Evolutionary conservation across 208 protist species (phyloP).

Genomic region (Acanthamoeba lenticulata): DNA sequence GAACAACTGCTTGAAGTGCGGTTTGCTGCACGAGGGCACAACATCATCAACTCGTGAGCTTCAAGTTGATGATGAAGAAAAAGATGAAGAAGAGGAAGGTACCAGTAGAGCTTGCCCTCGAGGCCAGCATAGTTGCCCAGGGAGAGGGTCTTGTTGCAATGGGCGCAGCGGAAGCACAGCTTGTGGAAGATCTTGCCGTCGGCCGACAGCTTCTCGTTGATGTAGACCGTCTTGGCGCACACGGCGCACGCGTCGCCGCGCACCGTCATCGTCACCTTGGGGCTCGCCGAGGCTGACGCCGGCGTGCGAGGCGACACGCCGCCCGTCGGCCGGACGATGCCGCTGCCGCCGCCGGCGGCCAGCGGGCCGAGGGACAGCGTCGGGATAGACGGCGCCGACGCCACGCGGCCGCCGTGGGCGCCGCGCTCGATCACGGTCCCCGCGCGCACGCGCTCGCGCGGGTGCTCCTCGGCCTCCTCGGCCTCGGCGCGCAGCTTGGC

Average conservation of each 20-base stretch:
- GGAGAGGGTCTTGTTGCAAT: slow-evolving; percentile 79
- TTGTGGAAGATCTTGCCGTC: slow-evolving; percentile 81
- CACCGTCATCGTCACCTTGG: neutral
- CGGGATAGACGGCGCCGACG: neutral
- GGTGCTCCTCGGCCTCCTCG: neutral
- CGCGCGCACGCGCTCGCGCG: neutral
- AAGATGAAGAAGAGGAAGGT: neutral
- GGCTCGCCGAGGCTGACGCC: neutral
- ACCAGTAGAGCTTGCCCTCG: slow-evolving; percentile 77
- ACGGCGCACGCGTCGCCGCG: slow-evolving; percentile 68
- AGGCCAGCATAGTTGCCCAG: slow-evolving; percentile 81
- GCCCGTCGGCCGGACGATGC: neutral
- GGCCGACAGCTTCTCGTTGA: slow-evolving; percentile 73
- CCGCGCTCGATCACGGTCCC: neutral
- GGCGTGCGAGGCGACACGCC: neutral
- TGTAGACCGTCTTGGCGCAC: slow-evolving; percentile 79
- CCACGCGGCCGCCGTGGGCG: neutral
- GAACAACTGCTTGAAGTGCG: slow-evolving; percentile 82
- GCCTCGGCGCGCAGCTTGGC: neutral
- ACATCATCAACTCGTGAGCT: neutral
- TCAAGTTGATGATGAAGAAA: neutral
- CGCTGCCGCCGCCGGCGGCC: neutral
- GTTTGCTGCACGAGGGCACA: slow-evolving; percentile 66
- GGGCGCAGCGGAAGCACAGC: slow-evolving; percentile 77
- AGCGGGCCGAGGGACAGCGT: neutral